Evolutionary conservation across 129 eudicot species (phyloP).

Genomic region (Flaveria trinervia): DNA sequence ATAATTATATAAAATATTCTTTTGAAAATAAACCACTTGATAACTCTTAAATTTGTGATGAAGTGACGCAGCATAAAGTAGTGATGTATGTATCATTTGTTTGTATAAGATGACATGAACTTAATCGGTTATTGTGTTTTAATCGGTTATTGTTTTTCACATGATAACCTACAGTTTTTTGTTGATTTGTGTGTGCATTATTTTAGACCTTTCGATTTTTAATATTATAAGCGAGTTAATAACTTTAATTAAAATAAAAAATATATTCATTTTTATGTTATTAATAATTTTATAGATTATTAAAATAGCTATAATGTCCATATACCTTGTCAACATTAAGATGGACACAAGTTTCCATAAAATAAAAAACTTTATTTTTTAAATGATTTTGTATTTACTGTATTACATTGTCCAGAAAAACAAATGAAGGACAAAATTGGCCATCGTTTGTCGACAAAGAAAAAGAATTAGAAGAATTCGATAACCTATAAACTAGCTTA

Average conservation of each 20-base stretch:
- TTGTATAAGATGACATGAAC: too few species aligned
- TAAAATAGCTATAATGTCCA: background rate
- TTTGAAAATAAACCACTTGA: too few species aligned
- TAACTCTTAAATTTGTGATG: too few species aligned
- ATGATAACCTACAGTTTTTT: too few species aligned
- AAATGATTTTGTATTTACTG: background rate
- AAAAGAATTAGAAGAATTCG: conserved; percentile 30
- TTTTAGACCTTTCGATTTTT: too few species aligned
- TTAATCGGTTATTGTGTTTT: too few species aligned
- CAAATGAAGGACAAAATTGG: conserved; percentile 24
- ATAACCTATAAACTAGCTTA: conserved; percentile 24
- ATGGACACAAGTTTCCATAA: conserved; percentile 18
- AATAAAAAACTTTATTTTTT: conserved; percentile 14
- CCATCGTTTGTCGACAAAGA: conserved; percentile 25
- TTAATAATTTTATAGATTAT: background rate
- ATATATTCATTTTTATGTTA: background rate
- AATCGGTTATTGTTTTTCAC: too few species aligned
- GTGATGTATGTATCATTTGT: too few species aligned
- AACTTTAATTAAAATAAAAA: background rate
- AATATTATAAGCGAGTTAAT: too few species aligned
- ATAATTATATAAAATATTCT: too few species aligned
- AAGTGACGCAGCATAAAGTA: too few species aligned
- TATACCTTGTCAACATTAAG: conserved; percentile 26
- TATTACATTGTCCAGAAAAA: background rate
- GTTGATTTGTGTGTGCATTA: too few species aligned